Evolutionary conservation across 805 yeast species (phyloP), one percentile per base, ranked within the genome.

Genomic region (Zygotorulaspora florentina): DNA sequence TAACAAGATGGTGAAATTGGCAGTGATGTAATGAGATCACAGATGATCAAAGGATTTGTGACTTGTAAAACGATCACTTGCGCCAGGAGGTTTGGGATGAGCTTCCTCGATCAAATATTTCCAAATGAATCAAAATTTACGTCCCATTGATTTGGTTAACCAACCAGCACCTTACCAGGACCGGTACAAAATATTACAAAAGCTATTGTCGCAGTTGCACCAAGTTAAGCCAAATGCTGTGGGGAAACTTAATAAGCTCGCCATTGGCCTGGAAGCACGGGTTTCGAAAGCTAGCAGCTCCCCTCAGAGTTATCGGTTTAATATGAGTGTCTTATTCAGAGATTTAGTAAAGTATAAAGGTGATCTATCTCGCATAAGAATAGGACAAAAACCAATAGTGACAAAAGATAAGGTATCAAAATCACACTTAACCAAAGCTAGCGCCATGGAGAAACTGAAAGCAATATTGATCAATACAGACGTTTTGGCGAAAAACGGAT

Each of bases 101-200:
- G 26, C 13, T 36, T 36, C 8, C 3, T 11, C 20, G n/a, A 12
- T 31, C n/a, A 20, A 20, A 20, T 5, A 20, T 20, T 20, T 20
- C 7, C 18, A 20, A 4, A 46, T 40, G 45, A 45, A 43, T 39
- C 35, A 35, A 9, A 16, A 35, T 17, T 42, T 64, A 29, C 53
- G 66, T 6, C 68, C 68, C 1, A 47, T 58, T 16, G 67, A 61
- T 45, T 36, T 64, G 48, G 56, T 49, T 18, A 50, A 43, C 16
- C 66, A 61, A 38, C 64, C 66, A 8, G 61, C 59, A 2, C 55
- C 61, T 1, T 66, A 60, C 39, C 65, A 59, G 38, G 66, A 63
- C 17, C 52, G 70, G 26, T 54, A 57, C 39, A 62, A 58, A 39
- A 56, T 62, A 40, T 44, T 63, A 8, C 57, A 61, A 8, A 63